Percentiles rank a stretch among this genome's conserved stretches.
These are phyloP conservation scores for Chrysoporthe austroafricana DNA, from an alignment of 2,329 filamentous ascomycete species.

Conservation along the genomic window DNA sequence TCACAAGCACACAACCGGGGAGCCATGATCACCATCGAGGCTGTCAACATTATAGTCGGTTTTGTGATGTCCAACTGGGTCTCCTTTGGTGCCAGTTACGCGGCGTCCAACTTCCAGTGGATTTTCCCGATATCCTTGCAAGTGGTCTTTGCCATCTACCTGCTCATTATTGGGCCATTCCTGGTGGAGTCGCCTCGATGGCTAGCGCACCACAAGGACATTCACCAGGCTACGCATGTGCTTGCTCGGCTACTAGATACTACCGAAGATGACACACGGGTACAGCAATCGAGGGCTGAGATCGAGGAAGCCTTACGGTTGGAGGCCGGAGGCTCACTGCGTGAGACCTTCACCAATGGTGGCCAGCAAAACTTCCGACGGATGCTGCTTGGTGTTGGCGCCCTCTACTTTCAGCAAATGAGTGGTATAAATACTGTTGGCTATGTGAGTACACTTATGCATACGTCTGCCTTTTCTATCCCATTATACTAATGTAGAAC, in stretches of 20 bases:
- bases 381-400: slow-evolving; percentile 19
- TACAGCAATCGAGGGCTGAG: slow-evolving; percentile 1
- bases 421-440: slow-evolving; percentile 17
- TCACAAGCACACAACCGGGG: slow-evolving; percentile 13
- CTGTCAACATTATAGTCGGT: slow-evolving; percentile 16
- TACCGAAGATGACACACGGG: slow-evolving; percentile 8
- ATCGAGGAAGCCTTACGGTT: slow-evolving; percentile 4
- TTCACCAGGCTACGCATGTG: slow-evolving; percentile 8
- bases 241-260: slow-evolving; percentile 15
- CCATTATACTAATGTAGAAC: background rate
- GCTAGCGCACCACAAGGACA: slow-evolving; percentile 9
- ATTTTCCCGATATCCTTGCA: slow-evolving; percentile 11
- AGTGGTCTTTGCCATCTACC: slow-evolving; percentile 9
- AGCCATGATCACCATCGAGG: slow-evolving; percentile 17
- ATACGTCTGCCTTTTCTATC: background rate
- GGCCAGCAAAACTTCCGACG: slow-evolving; percentile 21
- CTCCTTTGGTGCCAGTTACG: slow-evolving; percentile 13
- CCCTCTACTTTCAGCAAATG: slow-evolving; percentile 22
- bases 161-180: slow-evolving; percentile 12
- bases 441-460: background rate
- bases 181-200: slow-evolving; percentile 17
- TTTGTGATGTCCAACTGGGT: slow-evolving; percentile 18
- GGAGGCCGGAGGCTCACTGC: slow-evolving; percentile 6
- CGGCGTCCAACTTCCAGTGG: slow-evolving; percentile 13
- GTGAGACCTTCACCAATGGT: slow-evolving; percentile 19